Evolutionary conservation across 495 filamentous ascomycete genomes (phyloP), one percentile per base, ranked within the genome.

Genomic region (Staphylotrichum tortipilum): DNA sequence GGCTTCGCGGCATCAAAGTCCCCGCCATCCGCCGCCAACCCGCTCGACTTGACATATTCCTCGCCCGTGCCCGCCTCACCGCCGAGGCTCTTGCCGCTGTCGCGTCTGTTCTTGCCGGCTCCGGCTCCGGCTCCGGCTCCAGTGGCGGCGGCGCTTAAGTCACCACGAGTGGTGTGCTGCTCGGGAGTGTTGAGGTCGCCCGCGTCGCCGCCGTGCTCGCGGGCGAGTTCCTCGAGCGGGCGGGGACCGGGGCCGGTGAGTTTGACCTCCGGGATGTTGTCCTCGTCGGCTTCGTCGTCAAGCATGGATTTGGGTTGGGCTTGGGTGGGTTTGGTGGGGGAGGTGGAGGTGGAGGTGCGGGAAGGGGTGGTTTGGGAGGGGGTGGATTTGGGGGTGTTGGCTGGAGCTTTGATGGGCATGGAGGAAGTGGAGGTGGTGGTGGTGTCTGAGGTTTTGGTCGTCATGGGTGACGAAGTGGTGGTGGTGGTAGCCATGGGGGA

Each of bases 1-100:
- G 82, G 75, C 21, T 68, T 70, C 23, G 72, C 65, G 1, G 79
- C 82, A 55, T 86, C 82, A 52, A 85, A 85, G 46, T 86, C 73
- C 0, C 82, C 82, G 9, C 82, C 81, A 29, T 85, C 80, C 15
- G 78, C 79, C 26, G 62, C 57, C 18, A 83, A 42, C 11, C 71
- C 71, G 2, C 73, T 78, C n/a, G 68, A 72, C 28, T 71, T 72
- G 44, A 81, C 74, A 39, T 75, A 78, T 54, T 76, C 37, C 63
- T 80, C 70, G 5, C 78, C 78, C 15, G 57, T 60, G 2, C 62
- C 58, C 8, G 66, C 49, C 14, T 52, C 42, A 1, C 23, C 52
- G 5, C 31, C 47, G 8, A 49, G 3, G 3, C 47, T 30, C 47
- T 54, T n/a, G 40, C 28, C 43, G 21, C 45, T 37, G 30, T 49